Evolutionary conservation across 495 filamentous ascomycete species (phyloP).

Genomic region (Neurospora sp.): DNA sequence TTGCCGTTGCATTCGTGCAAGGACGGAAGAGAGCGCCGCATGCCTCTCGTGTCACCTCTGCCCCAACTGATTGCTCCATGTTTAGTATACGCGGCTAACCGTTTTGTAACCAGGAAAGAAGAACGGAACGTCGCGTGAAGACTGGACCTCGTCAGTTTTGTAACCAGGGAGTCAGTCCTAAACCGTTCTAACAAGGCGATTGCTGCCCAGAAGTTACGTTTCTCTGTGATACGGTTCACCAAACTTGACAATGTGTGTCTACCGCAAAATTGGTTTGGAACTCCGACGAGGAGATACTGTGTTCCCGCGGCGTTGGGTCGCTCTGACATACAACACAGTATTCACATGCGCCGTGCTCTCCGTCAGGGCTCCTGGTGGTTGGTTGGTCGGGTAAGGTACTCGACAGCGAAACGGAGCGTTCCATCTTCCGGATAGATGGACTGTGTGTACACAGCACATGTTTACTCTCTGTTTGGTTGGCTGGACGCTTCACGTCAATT

Average conservation of each 20-base stretch:
- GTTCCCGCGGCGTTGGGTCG: neutral
- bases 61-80: neutral
- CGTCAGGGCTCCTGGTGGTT: neutral
- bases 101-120: neutral
- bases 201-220: neutral
- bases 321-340: neutral
- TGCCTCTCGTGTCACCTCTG: slow-evolving; percentile 1
- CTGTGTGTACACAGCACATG: neutral
- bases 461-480: neutral
- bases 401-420: neutral
- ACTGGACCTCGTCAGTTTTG: neutral
- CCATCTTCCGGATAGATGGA: neutral
- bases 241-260: neutral
- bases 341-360: neutral
- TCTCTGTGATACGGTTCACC: neutral
- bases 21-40: slow-evolving; percentile 4
- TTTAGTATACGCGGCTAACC: neutral
- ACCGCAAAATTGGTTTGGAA: neutral
- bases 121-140: neutral
- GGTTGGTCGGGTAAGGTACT: neutral
- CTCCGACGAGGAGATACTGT: neutral
- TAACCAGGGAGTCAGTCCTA: neutral
- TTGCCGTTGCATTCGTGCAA: slow-evolving; percentile 4
- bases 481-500: neutral
- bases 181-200: neutral